These are phyloP conservation scores for Endotrypanum monterogeii DNA, from an alignment of 208 protist species.

Conservation along the genomic window DNA sequence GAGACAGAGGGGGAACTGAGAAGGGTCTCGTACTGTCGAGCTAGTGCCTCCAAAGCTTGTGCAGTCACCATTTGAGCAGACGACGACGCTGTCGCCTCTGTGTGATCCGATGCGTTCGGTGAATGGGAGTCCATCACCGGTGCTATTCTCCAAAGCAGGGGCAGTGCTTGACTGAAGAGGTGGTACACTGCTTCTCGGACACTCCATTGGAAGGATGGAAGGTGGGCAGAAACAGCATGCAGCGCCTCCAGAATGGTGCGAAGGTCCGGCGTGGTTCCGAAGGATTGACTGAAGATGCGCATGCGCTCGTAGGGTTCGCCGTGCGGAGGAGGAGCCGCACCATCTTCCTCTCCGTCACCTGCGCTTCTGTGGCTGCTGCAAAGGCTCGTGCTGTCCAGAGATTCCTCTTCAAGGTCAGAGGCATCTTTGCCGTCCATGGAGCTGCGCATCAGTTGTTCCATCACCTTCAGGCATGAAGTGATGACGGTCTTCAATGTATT, in stretches of 20 bases:
- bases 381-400: slow-evolving; percentile 3
- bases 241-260: slow-evolving; percentile 9
- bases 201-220: slow-evolving; percentile 21
- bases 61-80: slow-evolving; percentile 14
- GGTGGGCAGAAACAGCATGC: not conserved
- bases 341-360: not conserved
- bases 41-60: slow-evolving; percentile 26
- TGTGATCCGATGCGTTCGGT: not conserved
- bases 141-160: slow-evolving; percentile 13
- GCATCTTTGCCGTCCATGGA: not conserved
- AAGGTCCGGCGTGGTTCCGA: slow-evolving; percentile 7
- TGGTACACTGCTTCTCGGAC: slow-evolving; percentile 28
- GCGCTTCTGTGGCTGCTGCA: not conserved
- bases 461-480: slow-evolving; percentile 5
- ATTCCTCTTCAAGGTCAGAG: slow-evolving; percentile 19
- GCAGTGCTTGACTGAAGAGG: slow-evolving; percentile 26
- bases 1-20: slow-evolving; percentile 1
- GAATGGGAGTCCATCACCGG: slow-evolving; percentile 1
- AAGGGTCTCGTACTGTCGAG: slow-evolving; percentile 17
- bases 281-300: slow-evolving; percentile 10
- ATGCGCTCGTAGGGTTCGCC: not conserved
- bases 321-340: not conserved
- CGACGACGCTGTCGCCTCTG: not conserved
- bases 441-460: not conserved
- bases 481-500: slow-evolving; percentile 21